phyloP scores from a whole-genome alignment of 176 grass and related monocot species.

The Aegilops sharonensis region DNA sequence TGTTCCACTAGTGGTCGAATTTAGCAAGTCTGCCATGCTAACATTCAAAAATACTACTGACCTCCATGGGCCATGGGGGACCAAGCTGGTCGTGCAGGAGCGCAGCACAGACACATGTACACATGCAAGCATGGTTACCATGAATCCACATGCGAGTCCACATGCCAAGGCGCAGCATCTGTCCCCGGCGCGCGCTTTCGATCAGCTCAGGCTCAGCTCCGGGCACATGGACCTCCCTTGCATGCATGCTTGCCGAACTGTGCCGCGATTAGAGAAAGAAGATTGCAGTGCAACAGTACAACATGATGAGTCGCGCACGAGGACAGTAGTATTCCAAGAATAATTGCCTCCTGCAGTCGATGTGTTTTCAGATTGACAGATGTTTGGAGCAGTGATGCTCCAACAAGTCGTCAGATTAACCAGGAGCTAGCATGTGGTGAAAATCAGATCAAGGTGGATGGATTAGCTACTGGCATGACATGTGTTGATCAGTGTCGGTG shows the following conservation, averaged over 20 bases:
- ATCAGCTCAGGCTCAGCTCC: slow-evolving; percentile 1
- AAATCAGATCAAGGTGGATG: neutral
- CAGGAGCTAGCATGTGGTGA: neutral
- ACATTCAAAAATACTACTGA: neutral
- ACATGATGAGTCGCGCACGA: neutral
- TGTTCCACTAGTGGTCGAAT: no score
- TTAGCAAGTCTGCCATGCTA: neutral
- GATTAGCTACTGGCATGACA: neutral
- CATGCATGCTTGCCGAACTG: slow-evolving; percentile 2
- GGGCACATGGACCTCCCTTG: slow-evolving; percentile 24
- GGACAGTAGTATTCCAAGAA: neutral
- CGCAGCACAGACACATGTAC: neutral
- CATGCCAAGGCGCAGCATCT: slow-evolving; percentile 31
- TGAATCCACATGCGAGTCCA: slow-evolving; percentile 35
- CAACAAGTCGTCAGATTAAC: neutral
- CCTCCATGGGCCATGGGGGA: neutral
- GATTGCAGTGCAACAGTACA: neutral
- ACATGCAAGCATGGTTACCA: neutral
- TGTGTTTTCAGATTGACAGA: neutral
- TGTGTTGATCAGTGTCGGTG: neutral
- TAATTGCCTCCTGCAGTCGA: neutral
- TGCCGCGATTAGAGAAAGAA: neutral
- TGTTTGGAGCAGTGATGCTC: neutral
- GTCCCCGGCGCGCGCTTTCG: neutral
- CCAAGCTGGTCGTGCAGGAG: neutral